Evolutionary conservation across 2,329 filamentous ascomycete species (phyloP), one percentile per base, ranked within the genome.

Genomic region (Zymoseptoria crescenta): DNA sequence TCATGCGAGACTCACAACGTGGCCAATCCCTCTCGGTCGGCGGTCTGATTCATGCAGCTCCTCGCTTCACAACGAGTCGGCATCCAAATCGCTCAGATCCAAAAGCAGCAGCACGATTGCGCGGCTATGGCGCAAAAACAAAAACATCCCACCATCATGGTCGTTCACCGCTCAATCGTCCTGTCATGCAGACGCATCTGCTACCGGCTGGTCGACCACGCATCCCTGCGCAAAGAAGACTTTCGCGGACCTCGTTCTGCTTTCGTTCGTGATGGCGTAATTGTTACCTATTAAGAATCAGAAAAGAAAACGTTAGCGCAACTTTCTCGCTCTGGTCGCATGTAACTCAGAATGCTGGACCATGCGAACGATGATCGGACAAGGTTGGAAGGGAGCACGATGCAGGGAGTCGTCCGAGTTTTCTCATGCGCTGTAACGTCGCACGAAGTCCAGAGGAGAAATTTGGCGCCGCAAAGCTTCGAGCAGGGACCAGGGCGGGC

Each of bases 171-270:
- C 35, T 45, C 35, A n/a, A 45, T 45, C 35, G 35, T 45, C 35
- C 35, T 45, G 35, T 45, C 35, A 45, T 45, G 35, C 35, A 13
- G 35, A 16, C 35, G 35, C 35, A 45, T 45, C 35, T 45, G 35
- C 35, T 45, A 54, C 59, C 41, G 54, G 51, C 10, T 56, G 57
- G 13, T 69, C 67, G 10, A 69, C 66, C 63, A 87, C 89, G 74
- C 87, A 93, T 6, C 87, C 93, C 73, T 99, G 94, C 0, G 91
- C 86, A 74, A 97, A 99, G 78, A 97, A 97, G 54, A 97, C 81
- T 48, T 88, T 84, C 4, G 90, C 89, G 4, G 85, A 63, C 82
- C 61, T 80, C 79, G 63, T 87, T 81, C 62, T 59, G 68, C 86
- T 85, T 58, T 90, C 85, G 73, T 97, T 99, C 57, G 81, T 81